phyloP scores from a whole-genome alignment of 306 rosid genomes.

The Cicer chorassanicum region DNA sequence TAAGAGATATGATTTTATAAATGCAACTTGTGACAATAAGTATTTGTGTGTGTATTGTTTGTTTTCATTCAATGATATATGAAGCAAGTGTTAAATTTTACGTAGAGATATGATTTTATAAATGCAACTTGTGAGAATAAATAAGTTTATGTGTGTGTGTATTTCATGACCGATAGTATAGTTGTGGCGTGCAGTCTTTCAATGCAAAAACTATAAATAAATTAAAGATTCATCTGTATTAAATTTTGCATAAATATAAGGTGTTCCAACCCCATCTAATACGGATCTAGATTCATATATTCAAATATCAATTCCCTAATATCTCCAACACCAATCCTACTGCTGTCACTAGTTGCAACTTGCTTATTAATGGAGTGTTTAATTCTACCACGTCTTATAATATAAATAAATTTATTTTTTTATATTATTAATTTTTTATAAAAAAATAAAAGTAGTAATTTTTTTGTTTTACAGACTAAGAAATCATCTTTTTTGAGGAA shows the following conservation, averaged over 20 bases:
- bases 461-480: too few species aligned
- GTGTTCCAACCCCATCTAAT: constrained; percentile 28
- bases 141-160: neutral
- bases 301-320: neutral
- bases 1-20: constrained; percentile 41
- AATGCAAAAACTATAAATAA: constrained; percentile 22
- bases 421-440: too few species aligned
- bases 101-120: constrained; percentile 41
- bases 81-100: neutral
- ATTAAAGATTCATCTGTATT: neutral
- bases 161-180: neutral
- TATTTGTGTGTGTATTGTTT: neutral
- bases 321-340: neutral
- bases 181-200: constrained; percentile 35
- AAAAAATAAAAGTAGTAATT: too few species aligned
- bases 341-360: neutral
- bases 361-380: neutral
- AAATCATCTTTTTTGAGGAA: too few species aligned
- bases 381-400: too few species aligned
- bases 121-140: constrained; percentile 44
- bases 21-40: constrained; percentile 43
- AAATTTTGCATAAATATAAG: neutral
- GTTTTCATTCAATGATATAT: neutral
- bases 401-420: too few species aligned
- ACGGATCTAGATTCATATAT: constrained; percentile 17